Conservation (phyloP, 257 asterid genomes). For the Mentha longifolia region DNA sequence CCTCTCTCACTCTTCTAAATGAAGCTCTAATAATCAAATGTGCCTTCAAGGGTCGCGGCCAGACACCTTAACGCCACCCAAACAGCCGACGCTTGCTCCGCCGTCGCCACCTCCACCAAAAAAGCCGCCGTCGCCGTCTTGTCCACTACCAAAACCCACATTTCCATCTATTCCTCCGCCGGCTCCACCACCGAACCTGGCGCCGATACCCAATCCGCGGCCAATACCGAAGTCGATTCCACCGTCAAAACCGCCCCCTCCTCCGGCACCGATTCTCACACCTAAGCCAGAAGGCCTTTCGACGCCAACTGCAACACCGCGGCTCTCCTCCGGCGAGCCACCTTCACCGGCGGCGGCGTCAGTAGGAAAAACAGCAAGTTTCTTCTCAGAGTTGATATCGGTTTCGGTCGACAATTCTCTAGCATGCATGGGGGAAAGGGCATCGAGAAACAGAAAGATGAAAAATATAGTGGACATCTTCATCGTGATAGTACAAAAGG, state of each 20-base stretch:
- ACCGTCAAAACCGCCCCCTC: slow-evolving; percentile 38
- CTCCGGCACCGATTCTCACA: slow-evolving; percentile 37
- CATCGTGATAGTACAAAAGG: slow-evolving; percentile 1
- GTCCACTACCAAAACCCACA: slow-evolving; percentile 28
- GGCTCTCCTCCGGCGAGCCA: neutral
- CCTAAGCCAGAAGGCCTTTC: slow-evolving; percentile 19
- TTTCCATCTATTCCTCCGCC: slow-evolving; percentile 34
- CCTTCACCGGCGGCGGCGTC: slow-evolving; percentile 20
- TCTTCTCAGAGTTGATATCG: too few species aligned
- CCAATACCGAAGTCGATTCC: slow-evolving; percentile 39
- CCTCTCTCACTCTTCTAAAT: neutral
- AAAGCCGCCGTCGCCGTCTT: neutral
- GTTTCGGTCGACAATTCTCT: neutral
- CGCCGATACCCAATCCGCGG: slow-evolving; percentile 42
- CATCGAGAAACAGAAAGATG: slow-evolving; percentile 16
- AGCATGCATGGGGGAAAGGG: slow-evolving; percentile 27
- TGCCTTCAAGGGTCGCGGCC: neutral
- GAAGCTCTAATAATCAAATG: neutral
- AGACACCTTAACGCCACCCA: neutral
- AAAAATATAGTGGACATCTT: slow-evolving; percentile 30
- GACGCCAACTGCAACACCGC: neutral
- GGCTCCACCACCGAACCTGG: slow-evolving; percentile 42
- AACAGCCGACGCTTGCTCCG: slow-evolving; percentile 1
- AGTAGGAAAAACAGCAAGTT: neutral
- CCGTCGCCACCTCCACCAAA: too few species aligned